These are phyloP conservation scores for Xylaria sp. DNA, from an alignment of 2,329 filamentous ascomycete genomes.

Conservation along the genomic window DNA sequence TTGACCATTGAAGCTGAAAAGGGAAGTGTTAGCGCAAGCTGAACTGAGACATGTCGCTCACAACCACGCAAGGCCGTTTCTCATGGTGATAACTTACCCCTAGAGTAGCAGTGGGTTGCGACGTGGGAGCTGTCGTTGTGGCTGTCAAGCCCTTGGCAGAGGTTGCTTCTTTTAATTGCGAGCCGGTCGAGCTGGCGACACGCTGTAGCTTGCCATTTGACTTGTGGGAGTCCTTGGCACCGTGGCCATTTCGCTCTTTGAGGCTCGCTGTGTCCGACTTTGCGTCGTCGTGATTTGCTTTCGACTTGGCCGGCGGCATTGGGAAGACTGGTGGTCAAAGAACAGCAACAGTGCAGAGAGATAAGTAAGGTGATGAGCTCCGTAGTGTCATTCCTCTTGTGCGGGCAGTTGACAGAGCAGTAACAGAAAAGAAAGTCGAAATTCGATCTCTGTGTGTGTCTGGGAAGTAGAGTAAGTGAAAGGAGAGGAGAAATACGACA, in stretches of 20 bases:
- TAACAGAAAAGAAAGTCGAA: background rate
- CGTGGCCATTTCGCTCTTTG: conserved; percentile 49
- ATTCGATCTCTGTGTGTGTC: conserved; percentile 11
- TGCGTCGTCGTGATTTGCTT: conserved; percentile 49
- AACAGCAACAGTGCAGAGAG: conserved; percentile 36
- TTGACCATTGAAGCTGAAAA: conserved; percentile 70
- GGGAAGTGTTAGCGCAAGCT: conserved; percentile 32
- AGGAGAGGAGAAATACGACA: conserved; percentile 22
- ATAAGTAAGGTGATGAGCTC: conserved; percentile 26
- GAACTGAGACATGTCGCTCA: conserved; percentile 22
- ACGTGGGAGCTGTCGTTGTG: conserved; percentile 33
- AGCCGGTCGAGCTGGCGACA: conserved; percentile 62
- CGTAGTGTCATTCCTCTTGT: conserved; percentile 42
- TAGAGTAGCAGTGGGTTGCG: conserved; percentile 43
- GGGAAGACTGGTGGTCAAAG: conserved; percentile 41
- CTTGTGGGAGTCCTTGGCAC: conserved; percentile 49
- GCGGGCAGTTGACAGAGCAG: conserved; percentile 11
- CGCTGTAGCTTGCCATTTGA: conserved; percentile 66
- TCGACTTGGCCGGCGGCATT: conserved; percentile 49
- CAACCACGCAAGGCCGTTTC: conserved; percentile 15
- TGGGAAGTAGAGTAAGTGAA: background rate
- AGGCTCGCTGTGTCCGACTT: conserved; percentile 51
- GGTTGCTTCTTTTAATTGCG: conserved; percentile 58
- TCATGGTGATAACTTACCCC: conserved; percentile 42
- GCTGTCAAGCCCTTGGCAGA: conserved; percentile 48